Conservation (phyloP, 225 moss, liverwort and hornwort species). For the Rhytidiadelphus loreus region DNA sequence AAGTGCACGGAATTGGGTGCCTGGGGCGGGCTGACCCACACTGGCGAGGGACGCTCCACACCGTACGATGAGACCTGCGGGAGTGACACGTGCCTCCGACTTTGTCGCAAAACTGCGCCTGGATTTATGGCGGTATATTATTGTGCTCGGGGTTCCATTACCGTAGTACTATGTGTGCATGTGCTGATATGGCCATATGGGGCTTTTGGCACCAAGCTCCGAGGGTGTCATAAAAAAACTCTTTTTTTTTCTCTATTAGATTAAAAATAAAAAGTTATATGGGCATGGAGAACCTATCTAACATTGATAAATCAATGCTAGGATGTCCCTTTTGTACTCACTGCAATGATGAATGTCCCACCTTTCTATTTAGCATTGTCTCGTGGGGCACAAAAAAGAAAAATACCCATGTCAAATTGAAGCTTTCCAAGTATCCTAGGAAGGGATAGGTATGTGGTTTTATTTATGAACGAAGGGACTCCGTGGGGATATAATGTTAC, state of each 20-base stretch:
- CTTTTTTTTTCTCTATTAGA: neutral
- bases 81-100: neutral
- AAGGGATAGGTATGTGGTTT: neutral
- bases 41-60: neutral
- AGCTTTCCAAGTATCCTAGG: rapidly evolving
- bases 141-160: neutral
- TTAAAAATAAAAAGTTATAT: neutral
- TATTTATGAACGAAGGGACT: rapidly evolving
- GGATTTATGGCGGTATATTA: neutral
- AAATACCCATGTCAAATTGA: neutral
- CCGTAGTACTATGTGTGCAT: neutral
- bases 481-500: neutral
- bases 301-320: neutral
- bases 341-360: neutral
- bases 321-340: neutral
- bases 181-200: neutral
- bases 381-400: rapidly evolving
- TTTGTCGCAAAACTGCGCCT: neutral
- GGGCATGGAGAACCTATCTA: neutral
- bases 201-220: neutral
- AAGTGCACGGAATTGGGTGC: neutral
- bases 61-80: neutral
- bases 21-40: neutral
- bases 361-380: neutral
- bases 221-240: neutral